Base-by-base conservation (phyloP, 176 grass and related monocot genomes). In the Oryza australiensis region DNA sequence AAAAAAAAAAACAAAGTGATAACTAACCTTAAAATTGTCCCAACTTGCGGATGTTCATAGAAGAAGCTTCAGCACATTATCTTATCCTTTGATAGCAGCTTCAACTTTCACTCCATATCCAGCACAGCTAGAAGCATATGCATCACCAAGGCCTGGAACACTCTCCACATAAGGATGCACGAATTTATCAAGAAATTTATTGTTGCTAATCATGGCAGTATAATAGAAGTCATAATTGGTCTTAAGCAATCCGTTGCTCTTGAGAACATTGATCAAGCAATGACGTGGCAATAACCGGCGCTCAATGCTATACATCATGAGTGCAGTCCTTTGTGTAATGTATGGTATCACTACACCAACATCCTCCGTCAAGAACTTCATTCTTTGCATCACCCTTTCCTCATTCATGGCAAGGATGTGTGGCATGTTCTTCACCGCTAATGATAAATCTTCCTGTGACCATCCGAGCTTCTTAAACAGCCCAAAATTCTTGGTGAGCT, bases 281-380 rank as follows among this genome's bases (percentile, higher is more conserved):
- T 79, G 14, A 10, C 89, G 40, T 11, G 89, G 89, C 16, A 94
- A 48, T 53, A 94, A 46, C 63, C 86, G 67, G 27, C 49, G 70
- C 57, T 94, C 83, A 75, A 87, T 8, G 76, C 86, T 94, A 73
- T 73, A 83, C 59, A 71, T 60, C 4, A 94, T 35, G 70, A 94
- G 28, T 0, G 9, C 26, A 5, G 89, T 89, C 32, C 79, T 68
- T 23, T 7, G 35, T 5, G 62, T 80, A 26, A 94, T 37, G 34
- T 82, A 87, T 4, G 24, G 16, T 7, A 9, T 12, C 33, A 91
- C 80, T 53, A 86, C 13, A 9, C 81, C 62, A 1, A 82, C 34
- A 67, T 89, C 73, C 45, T 22, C 23, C 5, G 20, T 64, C 37
- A 75, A 62, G 68, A 70, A 90, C 7, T 81, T 35, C 38, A 78